Evolutionary conservation across 768 basidiomycete genomes (phyloP), one percentile per base, ranked within the genome.

Genomic region (Kwoniella bestiolae): DNA sequence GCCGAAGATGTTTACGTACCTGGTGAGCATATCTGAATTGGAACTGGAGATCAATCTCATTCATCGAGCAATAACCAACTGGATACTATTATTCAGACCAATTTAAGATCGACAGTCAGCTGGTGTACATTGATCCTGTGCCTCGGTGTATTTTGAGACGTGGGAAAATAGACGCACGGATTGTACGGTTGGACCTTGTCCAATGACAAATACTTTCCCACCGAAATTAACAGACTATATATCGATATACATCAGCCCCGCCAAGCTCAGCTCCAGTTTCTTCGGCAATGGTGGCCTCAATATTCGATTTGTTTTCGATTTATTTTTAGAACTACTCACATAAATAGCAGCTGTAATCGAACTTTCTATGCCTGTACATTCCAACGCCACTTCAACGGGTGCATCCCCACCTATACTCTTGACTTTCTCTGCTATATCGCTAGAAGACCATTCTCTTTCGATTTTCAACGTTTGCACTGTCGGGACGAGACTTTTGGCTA

Each of bases 341-440:
- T 73, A 81, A 66, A 82, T 79, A 7, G 78, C 81, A 25, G 79
- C 74, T 58, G 78, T 68, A 57, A 83, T 78, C 34, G 74, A 75
- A 47, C 73, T 74, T 72, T 82, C 82, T 16, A 83, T 81, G 3
- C 83, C 83, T 3, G 83, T 82, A 73, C 83, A 84, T 60, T 84
- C 83, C 56, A 83, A 45, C 1, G 81, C 82, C 21, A 82, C 60
- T 25, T 60, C 56, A 6, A 82, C 62, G 31, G 68, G 53, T 1
- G 73, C 58, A n/a, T n/a, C n/a, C 3, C 71, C 75, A 3, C 77
- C 76, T 3, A 69, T 76, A 46, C 71, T 60, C 56, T 79, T 80
- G 62, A 82, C 71, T 62, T 72, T 67, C 8, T 21, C 59, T 1
- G 81, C 76, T 18, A 72, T 64, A 38, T 76, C 72, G 50, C 79